Evolutionary conservation across 2,329 filamentous ascomycete species (phyloP).

Genomic region (Periconia macrospinosa): DNA sequence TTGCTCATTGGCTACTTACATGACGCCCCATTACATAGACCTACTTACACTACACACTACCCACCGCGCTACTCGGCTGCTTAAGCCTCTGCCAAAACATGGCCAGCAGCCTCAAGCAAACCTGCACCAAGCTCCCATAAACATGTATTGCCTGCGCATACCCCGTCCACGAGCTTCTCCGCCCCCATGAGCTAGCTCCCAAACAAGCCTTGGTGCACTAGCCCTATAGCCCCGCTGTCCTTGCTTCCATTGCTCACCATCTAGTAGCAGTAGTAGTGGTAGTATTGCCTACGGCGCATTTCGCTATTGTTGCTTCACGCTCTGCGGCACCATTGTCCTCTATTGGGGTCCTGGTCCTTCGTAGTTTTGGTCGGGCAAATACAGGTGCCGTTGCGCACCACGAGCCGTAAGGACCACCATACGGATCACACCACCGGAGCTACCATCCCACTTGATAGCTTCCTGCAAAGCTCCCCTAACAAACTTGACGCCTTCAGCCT

Average conservation of each 20-base stretch:
- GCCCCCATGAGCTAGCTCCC: background rate
- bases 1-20: constrained; percentile 11
- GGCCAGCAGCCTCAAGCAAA: constrained; percentile 4
- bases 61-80: constrained; percentile 13
- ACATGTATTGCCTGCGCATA: background rate
- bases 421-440: constrained; percentile 95
- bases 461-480: constrained; percentile 89
- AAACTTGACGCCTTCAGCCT: constrained; percentile 86
- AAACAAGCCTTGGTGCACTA: background rate
- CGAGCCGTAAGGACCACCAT: constrained; percentile 93
- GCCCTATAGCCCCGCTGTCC: background rate
- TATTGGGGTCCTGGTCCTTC: constrained; percentile 66
- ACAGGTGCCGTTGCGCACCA: constrained; percentile 90
- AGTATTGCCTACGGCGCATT: background rate
- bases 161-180: background rate
- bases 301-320: constrained; percentile 10
- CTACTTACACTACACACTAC: background rate
- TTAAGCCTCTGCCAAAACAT: constrained; percentile 1
- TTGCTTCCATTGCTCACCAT: background rate
- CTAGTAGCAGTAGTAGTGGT: background rate
- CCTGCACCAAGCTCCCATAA: constrained; percentile 5
- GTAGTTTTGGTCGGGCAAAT: constrained; percentile 88
- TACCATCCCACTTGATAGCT: constrained; percentile 99
- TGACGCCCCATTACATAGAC: background rate
- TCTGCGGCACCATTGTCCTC: constrained; percentile 8